Evolutionary conservation across 2,329 filamentous ascomycete species (phyloP), one percentile per base, ranked within the genome.

Genomic region (Hypomyces rosellus): DNA sequence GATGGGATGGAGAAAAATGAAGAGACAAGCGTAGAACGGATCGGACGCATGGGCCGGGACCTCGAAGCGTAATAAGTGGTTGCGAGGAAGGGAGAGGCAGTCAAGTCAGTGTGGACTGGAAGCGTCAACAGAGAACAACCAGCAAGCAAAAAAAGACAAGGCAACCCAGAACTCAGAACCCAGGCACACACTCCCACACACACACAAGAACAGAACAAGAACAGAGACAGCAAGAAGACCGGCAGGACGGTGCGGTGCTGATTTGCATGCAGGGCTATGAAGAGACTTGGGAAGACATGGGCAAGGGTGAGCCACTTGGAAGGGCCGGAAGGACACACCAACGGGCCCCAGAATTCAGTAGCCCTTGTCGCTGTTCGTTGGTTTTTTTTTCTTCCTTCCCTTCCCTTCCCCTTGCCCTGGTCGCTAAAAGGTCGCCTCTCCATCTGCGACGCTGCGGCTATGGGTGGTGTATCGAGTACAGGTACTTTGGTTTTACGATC

Each of bases 241-340:
- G 25, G 25, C 25, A 30, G 9, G 25, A 30, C 25, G 25, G 25
- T 30, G 25, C 25, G 25, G 25, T 30, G 25, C 25, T 30, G 25
- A 30, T 30, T 14, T 42, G n/a, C 39, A 42, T 42, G 39, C 40
- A 39, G 48, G 48, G 37, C 43, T 46, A 42, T 41, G 4, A 30
- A 30, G 25, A 30, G 25, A 30, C 25, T 30, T 30, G 25, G 25
- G 25, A 30, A 30, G 25, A 30, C 25, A 30, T 30, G 25, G 25
- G 25, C 25, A 7, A 30, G 25, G 25, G 25, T 30, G 25, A 30
- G 25, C 25, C 25, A 30, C 25, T 30, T 48, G 49, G 49, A 51
- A 51, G 45, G 44, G 45, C 45, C 49, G 49, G 49, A 51, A 25
- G 49, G 33, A 46, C 30, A 11, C n/a, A 20, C 45, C 45, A 51